Base-by-base conservation (phyloP, 176 grass and related monocot genomes). In the Juncus effusus region DNA sequence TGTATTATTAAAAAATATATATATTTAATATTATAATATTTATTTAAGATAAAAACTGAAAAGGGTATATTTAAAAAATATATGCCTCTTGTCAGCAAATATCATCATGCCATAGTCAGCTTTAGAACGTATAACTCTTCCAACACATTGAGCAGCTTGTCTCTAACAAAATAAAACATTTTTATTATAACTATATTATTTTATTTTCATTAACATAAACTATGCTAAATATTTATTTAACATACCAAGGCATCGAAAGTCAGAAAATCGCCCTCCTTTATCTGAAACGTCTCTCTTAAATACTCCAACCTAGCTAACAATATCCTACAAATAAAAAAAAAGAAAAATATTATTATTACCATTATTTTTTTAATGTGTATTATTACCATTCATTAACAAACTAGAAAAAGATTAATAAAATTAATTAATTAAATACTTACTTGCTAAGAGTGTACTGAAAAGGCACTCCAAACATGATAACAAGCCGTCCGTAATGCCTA, bases 81-180 rank as follows among this genome's bases (percentile, higher is more conserved):
- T 65, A 59, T 88, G 88, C 93, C 88, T 91, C 59, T 91, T 89
- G 59, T 96, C 93, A 86, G 93, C 88, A 80, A 96, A 91, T 86
- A 91, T 96, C 93, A 96, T 96, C 93, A 96, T 96, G 51, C 93
- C 93, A 75, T 96, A 91, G 77, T 96, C 93, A 64, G 87, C 87
- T 63, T 96, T 96, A 5, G 93, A 96, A 54, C 93, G 93, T 68
- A 96, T 96, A 14, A 96, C 93, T 79, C 85, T 84, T 41, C 92
- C 92, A 81, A 96, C 92, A 84, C 92, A 96, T 57, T 91, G 92
- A 16, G 92, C 92, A 59, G 92, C 87, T 83, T 96, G 91, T 79
- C 91, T 90, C 91, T 96, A 81, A 39, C 44, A 78, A 16, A 57
- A 60, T 37, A 12, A 7, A n/a, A 13, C 38, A 2, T n/a, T 4